Percentiles rank a stretch among this genome's conserved stretches.
Evolutionary conservation across 352 stramenopile genomes (phyloP).

Genomic region (Pythium sp.): DNA sequence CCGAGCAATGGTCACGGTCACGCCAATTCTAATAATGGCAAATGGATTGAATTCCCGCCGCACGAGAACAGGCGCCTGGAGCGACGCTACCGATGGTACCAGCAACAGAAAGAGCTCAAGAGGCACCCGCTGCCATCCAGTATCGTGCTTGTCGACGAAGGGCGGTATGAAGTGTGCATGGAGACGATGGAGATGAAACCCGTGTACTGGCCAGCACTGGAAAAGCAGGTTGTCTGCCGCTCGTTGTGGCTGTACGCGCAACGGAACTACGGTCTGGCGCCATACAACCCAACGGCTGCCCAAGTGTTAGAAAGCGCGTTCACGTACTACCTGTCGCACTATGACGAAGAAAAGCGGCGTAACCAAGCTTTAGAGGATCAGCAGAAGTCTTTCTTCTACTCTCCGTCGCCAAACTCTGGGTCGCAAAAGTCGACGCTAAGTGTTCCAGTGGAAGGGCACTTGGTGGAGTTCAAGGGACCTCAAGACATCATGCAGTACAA

Average conservation of each 20-base stretch:
- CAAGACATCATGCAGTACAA: constrained; percentile 86
- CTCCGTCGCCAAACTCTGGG: constrained; percentile 19
- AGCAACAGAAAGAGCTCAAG: constrained; percentile 43
- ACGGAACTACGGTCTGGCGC: constrained; percentile 77
- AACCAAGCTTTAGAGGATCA: constrained; percentile 47
- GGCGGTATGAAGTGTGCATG: constrained; percentile 74
- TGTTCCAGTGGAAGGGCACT: constrained; percentile 68
- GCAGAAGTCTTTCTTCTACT: constrained; percentile 47
- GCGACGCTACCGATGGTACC: constrained; percentile 64
- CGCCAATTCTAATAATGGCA: constrained; percentile 19
- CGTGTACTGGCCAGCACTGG: constrained; percentile 75
- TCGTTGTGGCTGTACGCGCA: constrained; percentile 80
- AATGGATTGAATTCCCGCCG: constrained; percentile 78
- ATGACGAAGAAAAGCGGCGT: constrained; percentile 59
- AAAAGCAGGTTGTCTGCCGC: constrained; percentile 65
- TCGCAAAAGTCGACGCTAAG: constrained; percentile 55
- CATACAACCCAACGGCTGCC: constrained; percentile 62
- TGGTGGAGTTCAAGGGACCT: constrained; percentile 80
- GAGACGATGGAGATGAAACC: constrained; percentile 76
- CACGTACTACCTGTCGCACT: constrained; percentile 72
- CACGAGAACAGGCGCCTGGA: constrained; percentile 75
- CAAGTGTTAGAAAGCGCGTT: constrained; percentile 56
- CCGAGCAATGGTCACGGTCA: not conserved
- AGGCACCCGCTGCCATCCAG: constrained; percentile 36
- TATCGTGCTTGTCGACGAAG: constrained; percentile 80